Conservation (phyloP, 2,329 filamentous ascomycete genomes). For the Orbilia blumenaviensis region DNA sequence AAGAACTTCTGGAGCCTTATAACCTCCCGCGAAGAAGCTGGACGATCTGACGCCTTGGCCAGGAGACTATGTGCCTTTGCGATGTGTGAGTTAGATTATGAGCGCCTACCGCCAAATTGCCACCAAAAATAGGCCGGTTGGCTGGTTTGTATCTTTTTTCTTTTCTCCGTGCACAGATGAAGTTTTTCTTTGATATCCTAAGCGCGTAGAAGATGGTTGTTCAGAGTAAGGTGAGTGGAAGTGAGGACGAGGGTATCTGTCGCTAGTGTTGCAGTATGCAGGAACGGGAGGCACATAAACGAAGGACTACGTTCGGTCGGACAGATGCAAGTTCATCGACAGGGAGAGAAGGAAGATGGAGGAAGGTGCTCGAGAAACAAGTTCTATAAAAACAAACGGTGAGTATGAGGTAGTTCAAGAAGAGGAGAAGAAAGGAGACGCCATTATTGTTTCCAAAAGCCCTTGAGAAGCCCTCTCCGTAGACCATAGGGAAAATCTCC, state of each 20-base stretch:
- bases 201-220: constrained; percentile 32
- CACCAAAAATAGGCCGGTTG: constrained; percentile 43
- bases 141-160: neutral
- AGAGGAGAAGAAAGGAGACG: constrained; percentile 25
- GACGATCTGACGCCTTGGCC: constrained; percentile 21
- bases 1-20: constrained; percentile 16
- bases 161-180: constrained; percentile 8
- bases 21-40: constrained; percentile 10
- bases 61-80: constrained; percentile 21
- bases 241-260: constrained; percentile 34
- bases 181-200: constrained; percentile 26
- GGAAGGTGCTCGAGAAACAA: constrained; percentile 4
- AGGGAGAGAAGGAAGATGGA: neutral
- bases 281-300: constrained; percentile 45
- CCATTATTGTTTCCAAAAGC: constrained; percentile 29
- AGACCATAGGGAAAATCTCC: constrained; percentile 53
- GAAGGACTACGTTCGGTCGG: constrained; percentile 51
- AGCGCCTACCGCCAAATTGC: constrained; percentile 49
- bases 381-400: constrained; percentile 30
- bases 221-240: neutral
- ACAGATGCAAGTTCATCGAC: constrained; percentile 39
- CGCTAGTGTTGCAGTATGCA: constrained; percentile 39
- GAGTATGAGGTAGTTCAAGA: constrained; percentile 29
- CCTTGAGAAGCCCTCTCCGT: constrained; percentile 28
- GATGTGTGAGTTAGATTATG: constrained; percentile 38